phyloP scores from a whole-genome alignment of 257 asterid genomes.

The Solanum sejunctum region DNA sequence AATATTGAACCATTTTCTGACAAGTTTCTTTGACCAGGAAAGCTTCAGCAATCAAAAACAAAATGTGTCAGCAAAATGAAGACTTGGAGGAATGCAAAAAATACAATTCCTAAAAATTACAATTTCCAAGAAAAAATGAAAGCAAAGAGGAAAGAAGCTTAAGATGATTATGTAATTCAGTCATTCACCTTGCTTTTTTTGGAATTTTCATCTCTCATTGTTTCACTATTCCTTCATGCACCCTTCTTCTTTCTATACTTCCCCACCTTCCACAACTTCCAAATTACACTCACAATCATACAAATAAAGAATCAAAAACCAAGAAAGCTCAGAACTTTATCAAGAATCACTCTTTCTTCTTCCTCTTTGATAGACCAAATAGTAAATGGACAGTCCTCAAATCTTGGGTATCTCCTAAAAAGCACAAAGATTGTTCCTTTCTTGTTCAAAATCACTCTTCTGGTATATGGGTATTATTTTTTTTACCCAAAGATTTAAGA shows the following conservation, averaged over 20 bases:
- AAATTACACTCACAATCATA: slow-evolving; percentile 6
- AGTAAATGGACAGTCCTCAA: slow-evolving; percentile 22
- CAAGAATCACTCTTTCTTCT: slow-evolving; percentile 2
- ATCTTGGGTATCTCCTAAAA: not conserved
- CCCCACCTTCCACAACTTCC: slow-evolving; percentile 18
- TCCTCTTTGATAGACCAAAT: slow-evolving; percentile 1
- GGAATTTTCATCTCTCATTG: slow-evolving; percentile 80
- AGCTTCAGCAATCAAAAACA: slow-evolving; percentile 43
- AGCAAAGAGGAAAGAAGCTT: not conserved
- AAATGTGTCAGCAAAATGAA: slow-evolving; percentile 21
- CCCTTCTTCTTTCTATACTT: slow-evolving; percentile 9
- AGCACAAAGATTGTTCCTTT: slow-evolving; percentile 19
- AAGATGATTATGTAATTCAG: not conserved
- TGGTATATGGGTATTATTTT: not conserved
- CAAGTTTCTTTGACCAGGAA: slow-evolving; percentile 87
- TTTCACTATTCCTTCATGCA: slow-evolving; percentile 66
- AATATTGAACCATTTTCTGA: slow-evolving; percentile 78
- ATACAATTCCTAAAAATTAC: not conserved
- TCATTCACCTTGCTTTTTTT: slow-evolving; percentile 71
- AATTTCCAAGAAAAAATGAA: slow-evolving; percentile 5
- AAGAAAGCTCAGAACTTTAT: slow-evolving; percentile 1
- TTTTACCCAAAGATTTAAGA: not conserved
- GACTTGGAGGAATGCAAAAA: not conserved
- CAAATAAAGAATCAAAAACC: not conserved
- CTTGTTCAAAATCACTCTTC: slow-evolving; percentile 12